A percentile compares a stretch with the other conserved stretches of the same genome.
Conservation (phyloP, 805 yeast genomes). For the Suhomyces kilbournensis region DNA sequence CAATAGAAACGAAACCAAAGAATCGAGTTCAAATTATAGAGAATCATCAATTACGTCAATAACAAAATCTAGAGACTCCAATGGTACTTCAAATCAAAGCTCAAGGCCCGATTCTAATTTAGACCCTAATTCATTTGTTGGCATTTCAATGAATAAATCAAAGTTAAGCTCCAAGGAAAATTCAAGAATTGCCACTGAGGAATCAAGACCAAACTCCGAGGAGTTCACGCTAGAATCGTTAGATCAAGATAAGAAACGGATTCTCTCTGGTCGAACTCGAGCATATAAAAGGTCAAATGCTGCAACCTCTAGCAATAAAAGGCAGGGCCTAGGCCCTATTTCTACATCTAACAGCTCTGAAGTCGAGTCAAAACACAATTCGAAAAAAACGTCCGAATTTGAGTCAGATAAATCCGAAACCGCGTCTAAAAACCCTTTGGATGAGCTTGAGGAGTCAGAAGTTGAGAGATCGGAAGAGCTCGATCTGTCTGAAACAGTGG, state of each 20-base stretch:
- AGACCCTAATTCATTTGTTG: neutral
- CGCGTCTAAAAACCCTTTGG: neutral
- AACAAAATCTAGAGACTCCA: neutral
- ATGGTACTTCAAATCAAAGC: neutral
- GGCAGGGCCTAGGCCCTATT: neutral
- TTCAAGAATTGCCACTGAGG: neutral
- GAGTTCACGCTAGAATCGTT: neutral
- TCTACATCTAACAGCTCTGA: neutral
- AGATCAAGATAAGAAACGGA: neutral
- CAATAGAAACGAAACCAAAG: neutral
- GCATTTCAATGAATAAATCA: neutral
- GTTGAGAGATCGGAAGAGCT: neutral
- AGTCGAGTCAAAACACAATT: neutral
- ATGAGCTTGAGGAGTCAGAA: neutral
- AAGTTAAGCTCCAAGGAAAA: neutral
- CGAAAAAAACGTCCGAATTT: neutral
- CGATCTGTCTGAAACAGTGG: neutral
- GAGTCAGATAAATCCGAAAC: neutral
- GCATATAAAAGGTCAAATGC: neutral
- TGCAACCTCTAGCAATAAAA: neutral
- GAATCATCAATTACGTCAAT: neutral
- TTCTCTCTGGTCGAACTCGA: neutral
- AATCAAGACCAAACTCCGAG: neutral
- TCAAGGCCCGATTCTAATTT: neutral
- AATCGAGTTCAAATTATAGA: neutral